Conservation (phyloP, 768 basidiomycete species). For the Russula compacta region DNA sequence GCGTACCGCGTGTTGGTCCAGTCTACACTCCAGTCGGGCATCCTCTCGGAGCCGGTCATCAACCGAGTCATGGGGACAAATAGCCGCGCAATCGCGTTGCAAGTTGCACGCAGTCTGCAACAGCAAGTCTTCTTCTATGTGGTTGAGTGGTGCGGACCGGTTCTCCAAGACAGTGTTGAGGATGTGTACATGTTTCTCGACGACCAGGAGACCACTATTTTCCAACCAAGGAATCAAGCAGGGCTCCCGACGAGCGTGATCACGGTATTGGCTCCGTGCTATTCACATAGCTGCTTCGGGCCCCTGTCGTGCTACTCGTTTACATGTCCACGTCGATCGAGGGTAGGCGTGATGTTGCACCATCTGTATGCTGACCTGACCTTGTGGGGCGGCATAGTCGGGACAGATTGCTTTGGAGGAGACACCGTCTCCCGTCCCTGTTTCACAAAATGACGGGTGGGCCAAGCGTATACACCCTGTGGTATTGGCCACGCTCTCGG, state of each 20-base stretch:
- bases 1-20: slow-evolving; percentile 24
- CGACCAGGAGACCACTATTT: slow-evolving; percentile 59
- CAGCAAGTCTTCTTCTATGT: slow-evolving; percentile 94
- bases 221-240: slow-evolving; percentile 50
- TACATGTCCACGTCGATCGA: slow-evolving; percentile 53
- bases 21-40: slow-evolving; percentile 83
- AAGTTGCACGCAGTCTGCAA: slow-evolving; percentile 85
- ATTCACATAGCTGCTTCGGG: slow-evolving; percentile 77
- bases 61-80: slow-evolving; percentile 64
- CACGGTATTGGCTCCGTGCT: slow-evolving; percentile 85
- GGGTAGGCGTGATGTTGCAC: slow-evolving; percentile 33
- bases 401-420: slow-evolving; percentile 6
- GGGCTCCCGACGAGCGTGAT: slow-evolving; percentile 84
- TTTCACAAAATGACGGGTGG: slow-evolving; percentile 37
- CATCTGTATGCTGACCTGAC: background rate
- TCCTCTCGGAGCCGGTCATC: slow-evolving; percentile 74
- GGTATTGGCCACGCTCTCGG: slow-evolving; percentile 47
- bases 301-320: slow-evolving; percentile 75
- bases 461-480: slow-evolving; percentile 38
- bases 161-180: slow-evolving; percentile 79
- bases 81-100: slow-evolving; percentile 75
- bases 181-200: slow-evolving; percentile 92
- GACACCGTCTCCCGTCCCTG: background rate
- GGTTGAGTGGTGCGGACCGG: slow-evolving; percentile 88
- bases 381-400: background rate